A percentile compares a stretch with the other conserved stretches of the same genome.
These are phyloP conservation scores for Strobilomyces confusus DNA, from an alignment of 768 basidiomycete species.

Conservation along the genomic window DNA sequence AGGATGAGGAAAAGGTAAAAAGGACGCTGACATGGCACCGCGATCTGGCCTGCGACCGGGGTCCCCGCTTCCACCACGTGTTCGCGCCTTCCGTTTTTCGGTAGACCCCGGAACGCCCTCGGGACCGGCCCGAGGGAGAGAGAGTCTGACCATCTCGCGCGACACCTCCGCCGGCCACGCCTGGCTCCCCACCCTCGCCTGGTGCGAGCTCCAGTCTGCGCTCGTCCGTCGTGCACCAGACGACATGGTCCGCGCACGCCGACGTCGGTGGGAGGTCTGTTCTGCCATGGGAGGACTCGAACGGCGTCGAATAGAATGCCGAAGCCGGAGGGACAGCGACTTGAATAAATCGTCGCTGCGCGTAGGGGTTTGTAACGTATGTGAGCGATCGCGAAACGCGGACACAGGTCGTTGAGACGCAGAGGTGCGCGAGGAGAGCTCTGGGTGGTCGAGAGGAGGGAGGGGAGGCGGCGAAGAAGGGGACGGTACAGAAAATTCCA, in stretches of 20 bases:
- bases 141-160: slow-evolving; percentile 49
- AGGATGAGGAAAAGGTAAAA: slow-evolving; percentile 31
- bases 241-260: slow-evolving; percentile 30
- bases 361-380: slow-evolving; percentile 15
- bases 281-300: slow-evolving; percentile 24
- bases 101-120: slow-evolving; percentile 24
- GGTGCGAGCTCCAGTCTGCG: slow-evolving; percentile 54
- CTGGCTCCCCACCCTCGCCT: slow-evolving; percentile 39
- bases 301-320: slow-evolving; percentile 25
- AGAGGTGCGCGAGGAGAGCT: slow-evolving; percentile 20
- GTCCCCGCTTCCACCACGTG: slow-evolving; percentile 22
- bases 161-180: slow-evolving; percentile 60
- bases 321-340: slow-evolving; percentile 25
- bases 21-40: slow-evolving; percentile 16
- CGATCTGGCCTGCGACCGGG: slow-evolving; percentile 17
- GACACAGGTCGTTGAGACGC: slow-evolving; percentile 2
- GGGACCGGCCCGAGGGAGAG: slow-evolving; percentile 18
- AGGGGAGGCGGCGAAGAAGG: slow-evolving; percentile 46
- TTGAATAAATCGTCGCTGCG: slow-evolving; percentile 20
- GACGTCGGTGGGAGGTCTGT: slow-evolving; percentile 2
- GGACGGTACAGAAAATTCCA: slow-evolving; percentile 23
- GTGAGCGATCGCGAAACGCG: slow-evolving; percentile 20
- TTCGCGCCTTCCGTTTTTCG: not conserved
- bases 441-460: slow-evolving; percentile 48
- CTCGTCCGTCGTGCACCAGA: slow-evolving; percentile 46